Conservation (phyloP, 1,139 yeast genomes). For the Taphrina deformans region DNA sequence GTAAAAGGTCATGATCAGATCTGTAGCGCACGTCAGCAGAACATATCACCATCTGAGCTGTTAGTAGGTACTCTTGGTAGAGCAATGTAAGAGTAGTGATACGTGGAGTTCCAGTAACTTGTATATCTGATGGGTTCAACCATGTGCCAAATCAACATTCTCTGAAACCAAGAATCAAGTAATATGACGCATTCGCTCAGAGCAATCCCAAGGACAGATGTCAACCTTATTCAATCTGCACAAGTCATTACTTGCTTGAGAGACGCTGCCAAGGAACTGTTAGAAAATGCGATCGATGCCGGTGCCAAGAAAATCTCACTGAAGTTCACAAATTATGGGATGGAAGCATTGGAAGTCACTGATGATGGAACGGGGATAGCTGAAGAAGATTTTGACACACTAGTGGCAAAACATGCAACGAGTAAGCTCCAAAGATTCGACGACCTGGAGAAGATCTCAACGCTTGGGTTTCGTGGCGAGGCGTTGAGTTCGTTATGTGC, state of each 20-base stretch:
- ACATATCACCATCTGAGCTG: too few species aligned
- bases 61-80: too few species aligned
- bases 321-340: conserved; percentile 65
- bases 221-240: conserved; percentile 82
- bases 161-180: too few species aligned
- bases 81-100: neutral
- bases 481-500: conserved; percentile 74
- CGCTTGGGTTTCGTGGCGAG: conserved; percentile 83
- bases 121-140: too few species aligned
- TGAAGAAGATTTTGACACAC: conserved; percentile 56
- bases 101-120: too few species aligned
- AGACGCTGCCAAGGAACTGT: conserved; percentile 76
- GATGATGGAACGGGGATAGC: conserved; percentile 81
- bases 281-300: conserved; percentile 63
- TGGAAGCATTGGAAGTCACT: conserved; percentile 66
- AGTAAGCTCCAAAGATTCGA: conserved; percentile 67
- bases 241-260: conserved; percentile 82
- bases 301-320: conserved; percentile 73
- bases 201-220: conserved; percentile 52
- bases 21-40: too few species aligned
- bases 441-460: conserved; percentile 55
- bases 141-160: too few species aligned
- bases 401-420: conserved; percentile 72
- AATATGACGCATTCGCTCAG: neutral
- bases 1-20: too few species aligned